Percentiles rank a stretch among this genome's conserved stretches.
Conservation (phyloP, 164 flowering plant species). For the Magnolia changhungtana region DNA sequence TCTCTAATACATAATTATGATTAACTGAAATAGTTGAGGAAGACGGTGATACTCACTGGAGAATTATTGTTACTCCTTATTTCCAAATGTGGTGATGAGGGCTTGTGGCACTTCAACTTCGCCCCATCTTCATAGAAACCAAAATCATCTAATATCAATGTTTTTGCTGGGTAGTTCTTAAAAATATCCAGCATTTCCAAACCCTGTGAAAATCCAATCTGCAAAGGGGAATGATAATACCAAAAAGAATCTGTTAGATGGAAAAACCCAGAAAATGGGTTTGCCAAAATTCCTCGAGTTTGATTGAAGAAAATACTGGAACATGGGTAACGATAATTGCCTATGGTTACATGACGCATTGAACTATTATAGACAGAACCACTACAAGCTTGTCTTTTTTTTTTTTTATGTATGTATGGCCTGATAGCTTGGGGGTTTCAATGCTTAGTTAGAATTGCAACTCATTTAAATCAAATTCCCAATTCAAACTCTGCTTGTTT, state of each 20-base stretch:
- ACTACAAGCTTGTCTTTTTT: too few relatives aligned
- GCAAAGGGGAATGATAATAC: slow-evolving; percentile 19
- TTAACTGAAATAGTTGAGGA: neutral
- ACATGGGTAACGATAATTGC: too few relatives aligned
- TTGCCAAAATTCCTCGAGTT: neutral
- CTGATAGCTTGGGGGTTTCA: too few relatives aligned
- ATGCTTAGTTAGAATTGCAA: too few relatives aligned
- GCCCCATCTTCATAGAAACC: slow-evolving; percentile 64
- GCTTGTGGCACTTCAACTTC: slow-evolving; percentile 36
- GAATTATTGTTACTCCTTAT: neutral
- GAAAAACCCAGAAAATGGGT: neutral
- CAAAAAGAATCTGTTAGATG: neutral
- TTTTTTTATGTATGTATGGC: too few relatives aligned
- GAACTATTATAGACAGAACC: too few relatives aligned
- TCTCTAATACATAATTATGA: too few relatives aligned
- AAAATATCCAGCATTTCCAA: slow-evolving; percentile 63
- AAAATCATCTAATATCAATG: slow-evolving; percentile 68
- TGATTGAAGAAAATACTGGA: too few relatives aligned
- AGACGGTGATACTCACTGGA: neutral
- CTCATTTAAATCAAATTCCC: too few relatives aligned
- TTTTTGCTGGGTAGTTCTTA: slow-evolving; percentile 43
- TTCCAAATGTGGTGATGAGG: neutral
- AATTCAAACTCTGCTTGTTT: too few relatives aligned
- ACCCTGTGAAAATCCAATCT: slow-evolving; percentile 62
- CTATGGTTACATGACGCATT: too few relatives aligned